These are phyloP conservation scores for Boletus edulis DNA, from an alignment of 768 basidiomycete genomes.

Conservation along the genomic window DNA sequence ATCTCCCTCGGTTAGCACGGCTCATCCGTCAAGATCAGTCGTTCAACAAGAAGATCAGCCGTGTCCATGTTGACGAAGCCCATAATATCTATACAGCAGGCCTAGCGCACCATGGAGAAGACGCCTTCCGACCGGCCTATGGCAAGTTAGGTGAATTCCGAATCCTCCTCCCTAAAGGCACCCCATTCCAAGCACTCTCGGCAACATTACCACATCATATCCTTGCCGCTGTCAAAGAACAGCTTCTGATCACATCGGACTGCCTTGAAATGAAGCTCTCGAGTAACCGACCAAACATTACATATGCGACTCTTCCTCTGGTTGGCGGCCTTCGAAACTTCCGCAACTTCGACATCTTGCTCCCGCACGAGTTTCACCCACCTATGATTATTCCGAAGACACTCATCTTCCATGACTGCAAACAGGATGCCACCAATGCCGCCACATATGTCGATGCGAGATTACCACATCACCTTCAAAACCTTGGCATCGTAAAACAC, in stretches of 20 bases:
- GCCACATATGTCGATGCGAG: no score
- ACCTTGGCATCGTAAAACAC: no score
- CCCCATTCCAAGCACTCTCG: neutral
- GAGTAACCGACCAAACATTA: neutral
- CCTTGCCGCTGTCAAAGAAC: neutral
- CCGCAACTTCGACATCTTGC: no score
- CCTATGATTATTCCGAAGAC: no score
- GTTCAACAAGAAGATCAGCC: neutral
- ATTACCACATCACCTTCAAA: no score
- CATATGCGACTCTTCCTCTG: neutral
- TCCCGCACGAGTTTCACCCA: no score
- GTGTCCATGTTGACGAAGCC: neutral
- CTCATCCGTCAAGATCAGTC: no score
- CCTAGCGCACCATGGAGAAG: neutral
- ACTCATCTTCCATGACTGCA: no score
- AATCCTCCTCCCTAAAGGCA: neutral
- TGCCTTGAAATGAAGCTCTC: neutral
- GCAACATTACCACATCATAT: neutral
- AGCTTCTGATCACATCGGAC: neutral
- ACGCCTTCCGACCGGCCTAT: neutral
- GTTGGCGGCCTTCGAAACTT: no score
- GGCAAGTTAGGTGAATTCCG: neutral
- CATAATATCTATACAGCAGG: neutral
- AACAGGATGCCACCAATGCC: no score
- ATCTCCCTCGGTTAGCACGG: no score